A percentile compares a stretch with the other conserved stretches of the same genome.
phyloP scores from a whole-genome alignment of 2,329 filamentous ascomycete genomes.

The Fusarium hainanense region DNA sequence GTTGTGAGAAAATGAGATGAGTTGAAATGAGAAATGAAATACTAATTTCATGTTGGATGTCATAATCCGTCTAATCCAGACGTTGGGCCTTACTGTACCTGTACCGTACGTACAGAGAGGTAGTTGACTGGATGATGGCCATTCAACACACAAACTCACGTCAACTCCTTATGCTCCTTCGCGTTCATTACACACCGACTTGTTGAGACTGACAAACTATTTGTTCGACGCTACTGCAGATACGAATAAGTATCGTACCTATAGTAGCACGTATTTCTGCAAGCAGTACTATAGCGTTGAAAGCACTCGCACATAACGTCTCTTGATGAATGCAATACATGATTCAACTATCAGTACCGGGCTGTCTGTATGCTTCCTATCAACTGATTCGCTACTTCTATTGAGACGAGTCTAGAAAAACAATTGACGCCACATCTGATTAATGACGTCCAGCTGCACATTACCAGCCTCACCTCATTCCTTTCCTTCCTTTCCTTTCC shows the following conservation, averaged over 20 bases:
- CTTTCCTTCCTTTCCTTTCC: slow-evolving; percentile 10
- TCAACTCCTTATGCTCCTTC: background rate
- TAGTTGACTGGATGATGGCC: background rate
- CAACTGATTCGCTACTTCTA: background rate
- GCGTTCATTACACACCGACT: slow-evolving; percentile 30
- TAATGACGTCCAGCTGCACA: background rate
- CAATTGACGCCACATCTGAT: background rate
- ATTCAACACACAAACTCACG: background rate
- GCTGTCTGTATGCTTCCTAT: background rate
- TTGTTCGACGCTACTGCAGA: slow-evolving; percentile 5
- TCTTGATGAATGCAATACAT: background rate
- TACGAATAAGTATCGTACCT: background rate
- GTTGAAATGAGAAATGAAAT: slow-evolving; percentile 12
- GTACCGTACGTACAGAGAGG: background rate
- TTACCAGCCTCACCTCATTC: background rate
- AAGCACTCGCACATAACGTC: background rate
- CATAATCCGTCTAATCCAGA: slow-evolving; percentile 24
- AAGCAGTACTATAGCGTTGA: background rate
- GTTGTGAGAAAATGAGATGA: background rate
- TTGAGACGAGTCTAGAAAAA: background rate
- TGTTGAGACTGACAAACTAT: slow-evolving; percentile 2
- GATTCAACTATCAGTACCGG: background rate
- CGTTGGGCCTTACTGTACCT: background rate
- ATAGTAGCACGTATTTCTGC: background rate
- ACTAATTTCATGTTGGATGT: slow-evolving; percentile 28